Conservation (phyloP, 257 asterid species). For the Gynochthodes officinalis region DNA sequence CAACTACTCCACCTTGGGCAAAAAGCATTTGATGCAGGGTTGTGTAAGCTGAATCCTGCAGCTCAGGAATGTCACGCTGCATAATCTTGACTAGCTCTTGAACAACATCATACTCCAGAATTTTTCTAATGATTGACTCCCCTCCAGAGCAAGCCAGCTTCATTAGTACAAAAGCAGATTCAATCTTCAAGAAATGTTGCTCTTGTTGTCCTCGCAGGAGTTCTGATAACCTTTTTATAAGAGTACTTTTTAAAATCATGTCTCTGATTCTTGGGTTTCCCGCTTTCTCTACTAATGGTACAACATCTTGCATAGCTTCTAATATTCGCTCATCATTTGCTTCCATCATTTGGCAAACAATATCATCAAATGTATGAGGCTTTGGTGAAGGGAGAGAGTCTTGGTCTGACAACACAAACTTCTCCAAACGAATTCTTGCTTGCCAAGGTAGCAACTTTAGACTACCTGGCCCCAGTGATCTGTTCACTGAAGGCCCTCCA, state of each 20-base stretch:
- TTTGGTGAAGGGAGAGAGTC: constrained; percentile 24
- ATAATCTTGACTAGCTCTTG: constrained; percentile 27
- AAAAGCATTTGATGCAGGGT: constrained; percentile 32
- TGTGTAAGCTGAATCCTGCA: constrained; percentile 34
- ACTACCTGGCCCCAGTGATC: constrained; percentile 20
- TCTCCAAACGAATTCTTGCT: constrained; percentile 32
- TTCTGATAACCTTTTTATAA: constrained; percentile 26
- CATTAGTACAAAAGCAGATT: constrained; percentile 26
- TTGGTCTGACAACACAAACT: constrained; percentile 21
- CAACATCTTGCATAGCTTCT: constrained; percentile 34
- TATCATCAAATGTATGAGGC: constrained; percentile 28
- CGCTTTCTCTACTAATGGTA: constrained; percentile 30
- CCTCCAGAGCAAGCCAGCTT: constrained; percentile 41
- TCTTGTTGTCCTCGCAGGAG: constrained; percentile 20
- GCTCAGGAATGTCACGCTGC: constrained; percentile 23
- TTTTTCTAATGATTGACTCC: constrained; percentile 27
- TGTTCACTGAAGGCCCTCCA: constrained; percentile 23
- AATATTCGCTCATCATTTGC: constrained; percentile 16
- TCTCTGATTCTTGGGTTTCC: constrained; percentile 20
- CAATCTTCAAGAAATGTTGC: constrained; percentile 21
- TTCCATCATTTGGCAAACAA: constrained; percentile 18
- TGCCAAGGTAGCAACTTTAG: constrained; percentile 33
- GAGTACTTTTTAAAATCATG: constrained; percentile 27
- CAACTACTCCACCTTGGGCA: constrained; percentile 28
- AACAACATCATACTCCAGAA: constrained; percentile 21